phyloP scores from a whole-genome alignment of 1,139 yeast genomes.

The Saccharomyces hybrid region DNA sequence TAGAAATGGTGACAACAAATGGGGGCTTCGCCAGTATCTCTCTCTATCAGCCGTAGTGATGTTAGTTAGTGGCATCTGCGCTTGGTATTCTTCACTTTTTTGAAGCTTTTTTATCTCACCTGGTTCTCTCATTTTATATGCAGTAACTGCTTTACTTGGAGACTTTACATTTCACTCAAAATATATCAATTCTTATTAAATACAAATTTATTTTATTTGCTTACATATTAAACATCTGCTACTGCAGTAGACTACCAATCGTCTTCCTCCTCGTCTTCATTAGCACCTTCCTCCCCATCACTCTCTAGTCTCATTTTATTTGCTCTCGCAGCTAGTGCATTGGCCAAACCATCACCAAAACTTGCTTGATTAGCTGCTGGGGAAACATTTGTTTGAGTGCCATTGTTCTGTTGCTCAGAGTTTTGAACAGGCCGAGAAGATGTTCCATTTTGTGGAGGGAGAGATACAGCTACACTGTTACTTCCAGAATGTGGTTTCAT shows the following conservation, averaged over 20 bases:
- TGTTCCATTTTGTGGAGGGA: no score
- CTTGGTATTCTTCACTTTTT: background rate
- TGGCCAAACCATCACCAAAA: conserved; percentile 82
- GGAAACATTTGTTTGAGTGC: conserved; percentile 34
- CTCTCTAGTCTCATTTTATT: conserved; percentile 68
- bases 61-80: background rate
- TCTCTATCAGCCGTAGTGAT: conserved; percentile 45
- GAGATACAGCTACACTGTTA: no score
- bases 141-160: no score
- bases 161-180: no score
- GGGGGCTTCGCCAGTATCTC: background rate
- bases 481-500: conserved; percentile 36
- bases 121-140: no score
- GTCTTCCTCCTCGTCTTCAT: conserved; percentile 48
- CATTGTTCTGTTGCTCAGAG: conserved; percentile 36
- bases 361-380: conserved; percentile 46
- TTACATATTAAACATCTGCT: background rate
- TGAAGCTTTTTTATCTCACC: no score
- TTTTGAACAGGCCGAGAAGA: background rate
- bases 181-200: background rate
- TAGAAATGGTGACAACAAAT: conserved; percentile 15
- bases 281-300: conserved; percentile 63
- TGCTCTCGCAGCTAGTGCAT: conserved; percentile 79
- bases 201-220: background rate
- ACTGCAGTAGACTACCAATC: conserved; percentile 38